phyloP scores from a whole-genome alignment of 1,139 yeast species.

The Pneumocystis carinii region DNA sequence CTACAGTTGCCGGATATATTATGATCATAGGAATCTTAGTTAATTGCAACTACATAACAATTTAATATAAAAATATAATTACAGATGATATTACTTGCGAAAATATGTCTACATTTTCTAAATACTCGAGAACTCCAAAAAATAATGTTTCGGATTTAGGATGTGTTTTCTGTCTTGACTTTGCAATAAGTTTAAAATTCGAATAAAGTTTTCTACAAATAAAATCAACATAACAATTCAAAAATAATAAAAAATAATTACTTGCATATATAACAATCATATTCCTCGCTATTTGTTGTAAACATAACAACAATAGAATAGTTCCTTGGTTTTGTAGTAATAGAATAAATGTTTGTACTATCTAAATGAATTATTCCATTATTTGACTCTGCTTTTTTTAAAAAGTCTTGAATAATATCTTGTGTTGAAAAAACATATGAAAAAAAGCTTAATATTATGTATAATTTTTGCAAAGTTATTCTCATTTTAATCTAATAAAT shows the following conservation, averaged over 20 bases:
- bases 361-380: conserved; percentile 37
- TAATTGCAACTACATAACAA: background rate
- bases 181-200: background rate
- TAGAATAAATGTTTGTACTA: conserved; percentile 43
- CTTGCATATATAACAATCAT: background rate
- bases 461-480: background rate
- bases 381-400: background rate
- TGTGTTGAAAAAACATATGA: background rate
- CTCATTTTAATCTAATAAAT: background rate
- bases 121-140: background rate
- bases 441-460: background rate
- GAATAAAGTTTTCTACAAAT: background rate
- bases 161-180: background rate
- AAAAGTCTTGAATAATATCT: background rate
- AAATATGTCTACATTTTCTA: background rate
- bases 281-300: background rate
- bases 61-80: background rate
- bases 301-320: background rate
- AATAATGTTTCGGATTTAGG: background rate
- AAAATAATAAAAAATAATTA: background rate
- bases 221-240: background rate
- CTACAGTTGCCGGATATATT: background rate
- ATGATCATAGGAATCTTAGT: background rate
- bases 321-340: conserved; percentile 35
- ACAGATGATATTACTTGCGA: background rate